Evolutionary conservation across 2,329 filamentous ascomycete species (phyloP), one percentile per base, ranked within the genome.

Genomic region (Orbilia ellipsospora): DNA sequence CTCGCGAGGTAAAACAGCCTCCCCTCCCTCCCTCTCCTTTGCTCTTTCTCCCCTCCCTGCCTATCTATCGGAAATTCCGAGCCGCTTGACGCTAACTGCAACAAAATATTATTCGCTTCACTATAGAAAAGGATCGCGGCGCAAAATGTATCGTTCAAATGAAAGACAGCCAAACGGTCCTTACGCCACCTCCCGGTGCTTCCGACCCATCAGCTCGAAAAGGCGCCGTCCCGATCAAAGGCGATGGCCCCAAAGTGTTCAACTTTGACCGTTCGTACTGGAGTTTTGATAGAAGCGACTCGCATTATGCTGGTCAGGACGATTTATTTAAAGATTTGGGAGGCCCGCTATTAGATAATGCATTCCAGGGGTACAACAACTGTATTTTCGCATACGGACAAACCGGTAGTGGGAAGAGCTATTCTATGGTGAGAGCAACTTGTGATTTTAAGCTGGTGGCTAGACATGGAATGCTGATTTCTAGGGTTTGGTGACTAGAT

Each of bases 371-470:
- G 52, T 99, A 98, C 85, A 98, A 99, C 86, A 99, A 98, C 83
- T 99, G 95, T 86, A 99, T 99, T 81, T 99, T 99, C 82, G 95
- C 95, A 13, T 99, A 99, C 82, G 95, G 95, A 16, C 95, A 99
- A 61, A 99, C 95, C 1, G 95, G 95, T 79, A 98, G 95, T 0
- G 95, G 95, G 83, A 99, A 99, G 84, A 97, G 93, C 15, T 99
- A 99, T 83, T 97, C 94, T 36, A 99, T 99, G 79, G 79, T 80
- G n/a, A 63, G 36, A 77, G 51, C 0, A 44, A 63, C 28, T 45
- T 57, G 51, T 55, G 26, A 10, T 26, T 44, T 26, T 56, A 2
- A 42, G 5, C 23, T 28, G 13, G 28, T 15, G 16, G 23, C 15
- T 40, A 5, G 40, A 50, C 18, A 23, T 60, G 59, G 64, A 61